Conservation (phyloP, 192 early-diverging fungal species). For the Chytriomyces sp. region DNA sequence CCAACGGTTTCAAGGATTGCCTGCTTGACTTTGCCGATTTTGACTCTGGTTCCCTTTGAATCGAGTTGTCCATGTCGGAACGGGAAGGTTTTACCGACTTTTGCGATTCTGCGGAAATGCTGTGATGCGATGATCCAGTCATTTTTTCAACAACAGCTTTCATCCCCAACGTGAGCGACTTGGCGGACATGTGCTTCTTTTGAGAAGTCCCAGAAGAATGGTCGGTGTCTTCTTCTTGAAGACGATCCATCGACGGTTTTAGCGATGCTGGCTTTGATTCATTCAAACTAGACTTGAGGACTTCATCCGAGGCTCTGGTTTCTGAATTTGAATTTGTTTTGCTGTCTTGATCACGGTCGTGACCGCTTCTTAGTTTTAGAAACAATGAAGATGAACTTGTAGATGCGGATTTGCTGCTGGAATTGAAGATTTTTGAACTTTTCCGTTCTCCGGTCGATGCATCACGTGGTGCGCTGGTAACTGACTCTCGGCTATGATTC, state of each 20-base stretch:
- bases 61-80: too few species aligned
- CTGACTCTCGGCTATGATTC: too few species aligned
- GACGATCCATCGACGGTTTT: not conserved
- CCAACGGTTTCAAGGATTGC: too few species aligned
- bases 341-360: not conserved
- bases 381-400: not conserved
- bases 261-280: slow-evolving; percentile 10
- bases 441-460: too few species aligned
- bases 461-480: too few species aligned
- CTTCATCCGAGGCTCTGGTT: too few species aligned
- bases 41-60: too few species aligned
- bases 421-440: not conserved
- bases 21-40: too few species aligned
- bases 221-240: not conserved
- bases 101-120: not conserved
- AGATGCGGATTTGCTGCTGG: not conserved
- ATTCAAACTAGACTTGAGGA: too few species aligned
- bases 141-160: slow-evolving; percentile 5
- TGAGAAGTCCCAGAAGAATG: not conserved
- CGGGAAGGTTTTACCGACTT: too few species aligned
- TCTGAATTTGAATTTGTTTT: not conserved
- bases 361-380: not conserved
- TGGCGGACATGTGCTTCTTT: slow-evolving; percentile 4
- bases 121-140: slow-evolving; percentile 8
- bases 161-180: slow-evolving; percentile 15